These are phyloP conservation scores for Fusarium sp. DNA, from an alignment of 2,329 filamentous ascomycete species.

Conservation along the genomic window DNA sequence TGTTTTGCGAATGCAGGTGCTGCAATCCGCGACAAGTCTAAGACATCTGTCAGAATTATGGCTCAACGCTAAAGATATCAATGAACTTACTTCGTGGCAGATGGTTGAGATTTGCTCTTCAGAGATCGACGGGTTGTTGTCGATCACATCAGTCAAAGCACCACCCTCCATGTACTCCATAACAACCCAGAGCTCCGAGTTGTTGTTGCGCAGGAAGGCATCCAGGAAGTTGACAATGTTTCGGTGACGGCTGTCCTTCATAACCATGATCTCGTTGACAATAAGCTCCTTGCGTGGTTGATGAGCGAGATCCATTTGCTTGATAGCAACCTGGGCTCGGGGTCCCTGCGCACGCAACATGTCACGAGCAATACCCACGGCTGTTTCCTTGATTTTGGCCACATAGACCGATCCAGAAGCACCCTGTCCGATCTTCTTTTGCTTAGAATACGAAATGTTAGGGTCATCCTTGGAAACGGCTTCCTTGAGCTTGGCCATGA, in stretches of 20 bases:
- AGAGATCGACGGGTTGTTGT: slow-evolving; percentile 93
- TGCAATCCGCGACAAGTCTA: slow-evolving; percentile 96
- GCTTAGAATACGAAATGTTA: slow-evolving; percentile 95
- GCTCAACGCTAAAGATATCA: slow-evolving; percentile 11
- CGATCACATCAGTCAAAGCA: slow-evolving; percentile 96
- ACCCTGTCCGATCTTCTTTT: slow-evolving; percentile 99
- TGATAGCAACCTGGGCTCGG: slow-evolving; percentile 94
- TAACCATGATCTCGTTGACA: slow-evolving; percentile 99
- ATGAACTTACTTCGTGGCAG: slow-evolving; percentile 82
- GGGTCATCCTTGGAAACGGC: slow-evolving; percentile 97
- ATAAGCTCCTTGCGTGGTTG: slow-evolving; percentile 98
- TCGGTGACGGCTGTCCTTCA: slow-evolving; percentile 98
- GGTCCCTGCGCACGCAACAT: slow-evolving; percentile 83
- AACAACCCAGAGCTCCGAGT: slow-evolving; percentile 97
- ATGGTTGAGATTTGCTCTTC: slow-evolving; percentile 99
- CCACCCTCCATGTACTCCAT: slow-evolving; percentile 99
- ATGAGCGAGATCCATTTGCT: slow-evolving; percentile 99
- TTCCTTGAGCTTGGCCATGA: slow-evolving; percentile 95
- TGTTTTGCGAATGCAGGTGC: slow-evolving; percentile 94
- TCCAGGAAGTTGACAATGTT: slow-evolving; percentile 99
- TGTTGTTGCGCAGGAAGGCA: slow-evolving; percentile 94
- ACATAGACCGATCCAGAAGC: slow-evolving; percentile 98
- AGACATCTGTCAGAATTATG: slow-evolving; percentile 31
- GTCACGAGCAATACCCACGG: slow-evolving; percentile 85
- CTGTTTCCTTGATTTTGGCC: slow-evolving; percentile 90